These are phyloP conservation scores for Starmerella bombi DNA, from an alignment of 805 yeast species.

Conservation along the genomic window DNA sequence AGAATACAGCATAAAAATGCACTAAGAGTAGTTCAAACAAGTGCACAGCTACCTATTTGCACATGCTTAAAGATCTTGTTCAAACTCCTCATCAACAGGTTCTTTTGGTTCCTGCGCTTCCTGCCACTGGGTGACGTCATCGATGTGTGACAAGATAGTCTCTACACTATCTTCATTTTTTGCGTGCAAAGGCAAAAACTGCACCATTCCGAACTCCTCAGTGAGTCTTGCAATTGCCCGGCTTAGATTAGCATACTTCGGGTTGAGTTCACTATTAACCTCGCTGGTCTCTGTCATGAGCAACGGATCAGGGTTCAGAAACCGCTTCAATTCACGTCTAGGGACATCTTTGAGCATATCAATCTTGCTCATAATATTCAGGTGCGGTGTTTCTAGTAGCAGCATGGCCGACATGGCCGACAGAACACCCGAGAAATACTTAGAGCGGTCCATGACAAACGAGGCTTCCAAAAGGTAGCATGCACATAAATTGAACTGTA, in stretches of 20 bases:
- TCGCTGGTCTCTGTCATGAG: slow-evolving; percentile 31
- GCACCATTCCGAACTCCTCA: slow-evolving; percentile 98
- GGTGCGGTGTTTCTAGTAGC: slow-evolving; percentile 83
- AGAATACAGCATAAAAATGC: too few relatives aligned
- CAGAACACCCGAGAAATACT: slow-evolving; percentile 88
- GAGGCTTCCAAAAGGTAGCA: slow-evolving; percentile 88
- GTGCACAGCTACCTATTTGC: too few relatives aligned
- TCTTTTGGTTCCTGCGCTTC: slow-evolving; percentile 95
- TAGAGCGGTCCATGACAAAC: slow-evolving; percentile 76
- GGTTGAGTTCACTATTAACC: slow-evolving; percentile 34
- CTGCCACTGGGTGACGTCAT: slow-evolving; percentile 96
- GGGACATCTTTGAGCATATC: slow-evolving; percentile 74
- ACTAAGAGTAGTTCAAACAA: too few relatives aligned
- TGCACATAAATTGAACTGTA: slow-evolving; percentile 84
- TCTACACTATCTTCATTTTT: slow-evolving; percentile 62
- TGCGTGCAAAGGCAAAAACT: slow-evolving; percentile 79
- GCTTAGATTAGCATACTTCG: slow-evolving; percentile 58
- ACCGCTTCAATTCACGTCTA: slow-evolving; percentile 65
- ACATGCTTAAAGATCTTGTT: too few relatives aligned
- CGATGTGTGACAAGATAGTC: slow-evolving; percentile 79
- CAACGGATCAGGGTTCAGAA: slow-evolving; percentile 82
- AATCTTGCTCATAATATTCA: slow-evolving; percentile 73
- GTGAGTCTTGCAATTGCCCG: slow-evolving; percentile 75
- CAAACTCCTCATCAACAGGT: slow-evolving; percentile 56
- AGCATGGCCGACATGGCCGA: slow-evolving; percentile 99